Conservation (phyloP, 306 rosid genomes). For the Cicer pinnatifidum region DNA sequence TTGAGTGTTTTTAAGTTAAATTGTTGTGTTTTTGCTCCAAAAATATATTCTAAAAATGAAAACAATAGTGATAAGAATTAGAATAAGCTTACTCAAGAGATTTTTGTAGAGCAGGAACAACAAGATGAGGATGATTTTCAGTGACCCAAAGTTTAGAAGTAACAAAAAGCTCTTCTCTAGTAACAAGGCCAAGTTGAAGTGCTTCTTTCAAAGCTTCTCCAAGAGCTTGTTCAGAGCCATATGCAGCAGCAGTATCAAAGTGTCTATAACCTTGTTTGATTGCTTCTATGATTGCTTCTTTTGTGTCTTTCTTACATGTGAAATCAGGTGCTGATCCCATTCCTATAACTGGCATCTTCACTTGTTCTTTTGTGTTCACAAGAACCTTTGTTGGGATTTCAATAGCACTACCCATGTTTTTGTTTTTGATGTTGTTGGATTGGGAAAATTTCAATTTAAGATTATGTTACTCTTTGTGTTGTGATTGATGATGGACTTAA, state of each 20-base stretch:
- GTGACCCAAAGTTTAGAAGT: constrained; percentile 62
- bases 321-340: constrained; percentile 61
- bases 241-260: constrained; percentile 56
- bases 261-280: constrained; percentile 55
- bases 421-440: background rate
- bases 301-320: constrained; percentile 51
- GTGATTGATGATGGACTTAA: background rate
- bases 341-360: constrained; percentile 49
- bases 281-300: constrained; percentile 52
- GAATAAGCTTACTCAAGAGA: constrained; percentile 42
- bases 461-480: background rate
- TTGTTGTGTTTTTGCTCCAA: too few relatives aligned
- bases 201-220: constrained; percentile 57
- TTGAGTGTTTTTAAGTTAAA: too few relatives aligned
- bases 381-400: constrained; percentile 46
- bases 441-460: background rate
- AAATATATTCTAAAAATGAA: background rate
- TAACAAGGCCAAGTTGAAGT: constrained; percentile 42
- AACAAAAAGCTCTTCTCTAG: constrained; percentile 53
- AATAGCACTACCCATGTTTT: constrained; percentile 19
- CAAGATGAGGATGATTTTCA: constrained; percentile 54
- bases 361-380: background rate
- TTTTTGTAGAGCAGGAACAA: constrained; percentile 46
- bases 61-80: background rate
- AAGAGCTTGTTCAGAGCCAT: constrained; percentile 50